phyloP scores from a whole-genome alignment of 116 monocot genomes.

The Phalaenopsis hybrid region DNA sequence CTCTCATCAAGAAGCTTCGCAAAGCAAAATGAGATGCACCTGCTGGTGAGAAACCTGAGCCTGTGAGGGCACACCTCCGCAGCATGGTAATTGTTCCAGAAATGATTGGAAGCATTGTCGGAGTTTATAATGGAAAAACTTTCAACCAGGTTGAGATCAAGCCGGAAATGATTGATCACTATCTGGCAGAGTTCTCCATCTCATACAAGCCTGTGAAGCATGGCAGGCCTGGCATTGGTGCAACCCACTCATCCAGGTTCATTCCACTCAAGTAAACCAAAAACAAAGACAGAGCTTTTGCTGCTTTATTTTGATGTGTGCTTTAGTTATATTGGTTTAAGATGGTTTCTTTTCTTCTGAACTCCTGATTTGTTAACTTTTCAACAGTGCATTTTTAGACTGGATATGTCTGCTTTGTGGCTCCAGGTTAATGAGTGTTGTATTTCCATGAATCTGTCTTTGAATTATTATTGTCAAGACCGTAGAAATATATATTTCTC shows the following conservation, averaged over 20 bases:
- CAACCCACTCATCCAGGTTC: conserved; percentile 79
- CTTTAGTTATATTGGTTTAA: too few relatives aligned
- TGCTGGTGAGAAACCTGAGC: conserved; percentile 67
- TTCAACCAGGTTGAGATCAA: conserved; percentile 69
- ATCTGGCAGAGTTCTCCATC: conserved; percentile 75
- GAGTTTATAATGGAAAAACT: conserved; percentile 78
- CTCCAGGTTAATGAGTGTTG: too few relatives aligned
- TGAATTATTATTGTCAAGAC: too few relatives aligned
- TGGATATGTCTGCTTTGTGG: too few relatives aligned
- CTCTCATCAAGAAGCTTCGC: too few relatives aligned
- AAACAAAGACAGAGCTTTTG: too few relatives aligned
- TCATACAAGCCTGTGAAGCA: conserved; percentile 81
- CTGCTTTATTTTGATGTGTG: too few relatives aligned
- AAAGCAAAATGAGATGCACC: conserved; percentile 33
- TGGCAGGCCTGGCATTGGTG: conserved; percentile 77
- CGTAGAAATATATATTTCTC: too few relatives aligned
- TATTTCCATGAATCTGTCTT: too few relatives aligned
- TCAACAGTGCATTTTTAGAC: too few relatives aligned
- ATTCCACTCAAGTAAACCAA: conserved; percentile 75
- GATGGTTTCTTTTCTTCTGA: too few relatives aligned
- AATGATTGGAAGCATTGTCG: conserved; percentile 80
- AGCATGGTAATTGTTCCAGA: conserved; percentile 87
- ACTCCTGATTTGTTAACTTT: too few relatives aligned
- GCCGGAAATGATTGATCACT: conserved; percentile 82
- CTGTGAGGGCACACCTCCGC: conserved; percentile 68